phyloP scores from a whole-genome alignment of 2,329 filamentous ascomycete species.

The Cercospora janseana region DNA sequence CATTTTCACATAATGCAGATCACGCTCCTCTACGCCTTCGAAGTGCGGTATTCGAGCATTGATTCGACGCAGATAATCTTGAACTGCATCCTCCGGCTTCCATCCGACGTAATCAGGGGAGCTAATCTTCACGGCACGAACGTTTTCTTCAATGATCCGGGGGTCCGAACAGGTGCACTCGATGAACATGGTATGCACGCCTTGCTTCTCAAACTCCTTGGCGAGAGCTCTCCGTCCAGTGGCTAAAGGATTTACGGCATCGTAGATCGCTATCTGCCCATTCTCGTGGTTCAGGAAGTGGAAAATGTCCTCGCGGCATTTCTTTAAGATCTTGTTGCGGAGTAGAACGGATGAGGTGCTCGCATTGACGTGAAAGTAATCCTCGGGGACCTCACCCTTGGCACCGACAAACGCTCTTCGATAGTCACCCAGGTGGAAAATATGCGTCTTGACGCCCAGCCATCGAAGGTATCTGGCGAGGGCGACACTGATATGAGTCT shows the following conservation, averaged over 20 bases:
- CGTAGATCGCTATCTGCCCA: constrained; percentile 96
- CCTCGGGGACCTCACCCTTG: constrained; percentile 81
- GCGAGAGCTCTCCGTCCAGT: constrained; percentile 78
- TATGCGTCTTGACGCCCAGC: constrained; percentile 96
- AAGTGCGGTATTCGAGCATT: constrained; percentile 91
- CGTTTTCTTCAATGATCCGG: constrained; percentile 91
- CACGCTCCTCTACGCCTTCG: constrained; percentile 90
- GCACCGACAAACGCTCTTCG: constrained; percentile 84
- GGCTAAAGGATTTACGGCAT: constrained; percentile 91
- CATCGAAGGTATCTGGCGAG: constrained; percentile 91
- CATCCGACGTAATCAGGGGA: constrained; percentile 95
- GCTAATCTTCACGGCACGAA: constrained; percentile 94
- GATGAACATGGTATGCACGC: constrained; percentile 93
- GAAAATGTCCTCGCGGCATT: constrained; percentile 95
- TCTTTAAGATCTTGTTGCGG: constrained; percentile 94
- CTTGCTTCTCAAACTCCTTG: constrained; percentile 96
- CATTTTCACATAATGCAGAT: constrained; percentile 99
- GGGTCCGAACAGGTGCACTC: constrained; percentile 95
- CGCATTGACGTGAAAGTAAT: constrained; percentile 97
- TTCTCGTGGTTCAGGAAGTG: constrained; percentile 96
- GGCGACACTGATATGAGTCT: constrained; percentile 97
- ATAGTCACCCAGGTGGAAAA: constrained; percentile 97
- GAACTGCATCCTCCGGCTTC: constrained; percentile 87
- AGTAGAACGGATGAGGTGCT: constrained; percentile 89
- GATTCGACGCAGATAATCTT: constrained; percentile 86